phyloP scores from a whole-genome alignment of 2,329 filamentous ascomycete genomes.

The Phialocephala sp. region DNA sequence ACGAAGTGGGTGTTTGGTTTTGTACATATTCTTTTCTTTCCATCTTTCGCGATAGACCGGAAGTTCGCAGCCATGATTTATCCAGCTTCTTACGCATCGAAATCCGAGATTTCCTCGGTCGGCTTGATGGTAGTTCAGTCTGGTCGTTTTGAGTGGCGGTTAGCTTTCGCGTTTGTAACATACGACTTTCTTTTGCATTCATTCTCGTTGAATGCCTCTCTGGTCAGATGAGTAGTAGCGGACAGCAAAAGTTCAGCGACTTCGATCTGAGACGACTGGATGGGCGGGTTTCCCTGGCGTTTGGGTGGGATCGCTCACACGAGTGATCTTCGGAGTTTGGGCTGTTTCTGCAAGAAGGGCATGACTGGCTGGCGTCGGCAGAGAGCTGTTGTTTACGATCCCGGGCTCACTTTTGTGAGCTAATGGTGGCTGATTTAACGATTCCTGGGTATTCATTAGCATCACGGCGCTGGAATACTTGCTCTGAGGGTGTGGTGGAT shows the following conservation, averaged over 20 bases:
- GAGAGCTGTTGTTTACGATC: conserved; percentile 37
- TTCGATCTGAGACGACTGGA: conserved; percentile 42
- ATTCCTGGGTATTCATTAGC: conserved; percentile 24
- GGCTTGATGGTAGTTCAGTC: conserved; percentile 28
- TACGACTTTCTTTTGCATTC: conserved; percentile 41
- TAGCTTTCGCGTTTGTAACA: conserved; percentile 42
- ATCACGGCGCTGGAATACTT: conserved; percentile 27
- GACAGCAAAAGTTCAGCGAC: conserved; percentile 43
- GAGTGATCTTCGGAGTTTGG: conserved; percentile 37
- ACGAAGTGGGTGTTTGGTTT: conserved; percentile 33
- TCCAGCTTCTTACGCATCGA: conserved; percentile 32
- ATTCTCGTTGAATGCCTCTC: conserved; percentile 34
- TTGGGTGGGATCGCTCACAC: conserved; percentile 35
- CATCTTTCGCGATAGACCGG: conserved; percentile 40
- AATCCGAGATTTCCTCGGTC: conserved; percentile 23
- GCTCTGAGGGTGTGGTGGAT: conserved; percentile 29
- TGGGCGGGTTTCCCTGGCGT: conserved; percentile 39
- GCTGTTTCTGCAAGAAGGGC: conserved; percentile 37
- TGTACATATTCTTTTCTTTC: conserved; percentile 44
- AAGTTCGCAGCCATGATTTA: conserved; percentile 31
- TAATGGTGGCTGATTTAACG: conserved; percentile 24
- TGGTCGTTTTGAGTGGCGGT: conserved; percentile 29
- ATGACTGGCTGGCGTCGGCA: conserved; percentile 39
- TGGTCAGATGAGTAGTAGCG: conserved; percentile 39
- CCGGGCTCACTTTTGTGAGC: conserved; percentile 34